Percentiles rank a stretch among this genome's conserved stretches.
These are phyloP conservation scores for Tuber borchii DNA, from an alignment of 495 filamentous ascomycete genomes.

Conservation along the genomic window DNA sequence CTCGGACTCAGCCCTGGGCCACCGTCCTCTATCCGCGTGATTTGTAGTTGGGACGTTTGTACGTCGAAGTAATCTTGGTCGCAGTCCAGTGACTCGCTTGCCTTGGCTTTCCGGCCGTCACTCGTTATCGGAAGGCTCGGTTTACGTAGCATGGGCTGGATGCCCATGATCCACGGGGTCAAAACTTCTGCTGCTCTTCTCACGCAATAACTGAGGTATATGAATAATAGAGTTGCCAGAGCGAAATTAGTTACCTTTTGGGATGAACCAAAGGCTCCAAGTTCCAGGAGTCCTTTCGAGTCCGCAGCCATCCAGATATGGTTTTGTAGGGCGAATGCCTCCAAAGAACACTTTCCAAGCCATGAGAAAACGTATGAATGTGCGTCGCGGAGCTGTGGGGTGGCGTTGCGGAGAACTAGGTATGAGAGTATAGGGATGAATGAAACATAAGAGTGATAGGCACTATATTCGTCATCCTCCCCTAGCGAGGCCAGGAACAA, in stretches of 20 bases:
- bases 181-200: slow-evolving; percentile 43
- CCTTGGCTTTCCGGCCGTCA: slow-evolving; percentile 7
- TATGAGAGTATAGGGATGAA: slow-evolving; percentile 52
- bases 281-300: slow-evolving; percentile 50
- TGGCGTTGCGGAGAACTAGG: slow-evolving; percentile 50
- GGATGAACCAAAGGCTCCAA: slow-evolving; percentile 46
- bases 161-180: slow-evolving; percentile 46
- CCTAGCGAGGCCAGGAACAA: slow-evolving; percentile 38
- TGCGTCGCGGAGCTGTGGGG: slow-evolving; percentile 43
- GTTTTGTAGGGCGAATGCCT: slow-evolving; percentile 56
- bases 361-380: slow-evolving; percentile 50
- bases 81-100: slow-evolving; percentile 6
- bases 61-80: slow-evolving; percentile 4
- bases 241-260: slow-evolving; percentile 40
- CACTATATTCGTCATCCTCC: slow-evolving; percentile 49
- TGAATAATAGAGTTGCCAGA: slow-evolving; percentile 45
- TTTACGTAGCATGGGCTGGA: slow-evolving; percentile 8
- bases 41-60: slow-evolving; percentile 4
- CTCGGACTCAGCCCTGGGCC: background rate
- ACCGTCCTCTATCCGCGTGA: slow-evolving; percentile 1
- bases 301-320: slow-evolving; percentile 60
- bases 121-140: slow-evolving; percentile 16
- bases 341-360: slow-evolving; percentile 53
- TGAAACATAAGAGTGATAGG: slow-evolving; percentile 52
- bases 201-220: slow-evolving; percentile 45